Evolutionary conservation across 176 grass and related monocot genomes (phyloP).

Genomic region (Oryza nivara): DNA sequence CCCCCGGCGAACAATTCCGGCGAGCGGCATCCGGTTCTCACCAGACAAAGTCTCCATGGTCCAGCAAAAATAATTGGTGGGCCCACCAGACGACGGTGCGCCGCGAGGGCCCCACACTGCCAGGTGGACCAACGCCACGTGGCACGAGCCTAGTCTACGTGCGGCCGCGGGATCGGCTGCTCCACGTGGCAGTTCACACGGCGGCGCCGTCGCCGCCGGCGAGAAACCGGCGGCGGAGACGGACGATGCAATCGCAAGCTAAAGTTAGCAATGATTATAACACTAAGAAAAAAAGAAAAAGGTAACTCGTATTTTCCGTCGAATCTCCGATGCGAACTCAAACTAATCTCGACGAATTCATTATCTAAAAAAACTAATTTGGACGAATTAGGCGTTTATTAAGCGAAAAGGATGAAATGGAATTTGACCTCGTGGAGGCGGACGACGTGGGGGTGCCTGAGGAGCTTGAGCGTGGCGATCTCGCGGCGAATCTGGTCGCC

Average conservation of each 20-base stretch:
- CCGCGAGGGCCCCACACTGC: background rate
- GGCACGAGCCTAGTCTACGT: background rate
- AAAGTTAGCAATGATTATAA: too few relatives aligned
- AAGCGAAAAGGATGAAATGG: background rate
- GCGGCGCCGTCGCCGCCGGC: too few relatives aligned
- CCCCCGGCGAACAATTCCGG: background rate
- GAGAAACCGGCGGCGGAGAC: background rate
- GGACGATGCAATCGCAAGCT: too few relatives aligned
- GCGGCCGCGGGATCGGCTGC: too few relatives aligned
- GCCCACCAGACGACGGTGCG: background rate
- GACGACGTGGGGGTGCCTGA: conserved; percentile 84
- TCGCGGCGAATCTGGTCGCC: conserved; percentile 79
- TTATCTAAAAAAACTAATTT: too few relatives aligned
- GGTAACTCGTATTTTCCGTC: background rate
- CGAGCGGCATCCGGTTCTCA: background rate
- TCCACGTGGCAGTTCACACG: background rate
- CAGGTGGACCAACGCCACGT: background rate
- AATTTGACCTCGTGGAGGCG: conserved; percentile 72
- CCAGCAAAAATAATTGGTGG: conserved; percentile 32
- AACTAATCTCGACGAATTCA: too few relatives aligned
- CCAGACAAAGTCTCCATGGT: too few relatives aligned
- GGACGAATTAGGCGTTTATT: too few relatives aligned
- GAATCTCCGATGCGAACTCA: too few relatives aligned
- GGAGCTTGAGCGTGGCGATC: conserved; percentile 70
- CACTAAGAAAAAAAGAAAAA: too few relatives aligned